phyloP scores from a whole-genome alignment of 2,329 filamentous ascomycete species.

The Tolypocladium pustulatum region DNA sequence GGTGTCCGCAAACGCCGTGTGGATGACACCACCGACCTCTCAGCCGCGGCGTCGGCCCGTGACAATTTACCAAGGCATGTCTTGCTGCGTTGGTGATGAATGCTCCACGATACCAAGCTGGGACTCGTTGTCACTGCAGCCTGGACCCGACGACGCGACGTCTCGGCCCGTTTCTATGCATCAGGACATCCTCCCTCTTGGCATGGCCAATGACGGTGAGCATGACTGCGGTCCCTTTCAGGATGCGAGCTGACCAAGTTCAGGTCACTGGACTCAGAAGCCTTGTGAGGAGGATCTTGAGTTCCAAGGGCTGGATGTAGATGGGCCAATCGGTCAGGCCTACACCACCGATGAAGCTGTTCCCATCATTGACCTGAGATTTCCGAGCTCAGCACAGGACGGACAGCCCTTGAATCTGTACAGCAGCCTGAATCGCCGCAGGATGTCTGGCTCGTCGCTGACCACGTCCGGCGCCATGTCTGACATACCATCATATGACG shows the following conservation, averaged over 20 bases:
- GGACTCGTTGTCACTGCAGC: constrained; percentile 45
- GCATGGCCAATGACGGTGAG: constrained; percentile 17
- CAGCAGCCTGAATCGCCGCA: constrained; percentile 42
- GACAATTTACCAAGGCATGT: constrained; percentile 52
- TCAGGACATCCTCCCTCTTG: constrained; percentile 27
- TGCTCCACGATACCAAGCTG: constrained; percentile 43
- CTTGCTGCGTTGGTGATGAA: constrained; percentile 45
- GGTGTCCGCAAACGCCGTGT: constrained; percentile 34
- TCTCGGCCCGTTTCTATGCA: constrained; percentile 46
- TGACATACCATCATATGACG: constrained; percentile 61
- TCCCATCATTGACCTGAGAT: constrained; percentile 51
- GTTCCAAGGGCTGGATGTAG: constrained; percentile 42
- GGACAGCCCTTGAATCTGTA: constrained; percentile 40
- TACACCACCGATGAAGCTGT: constrained; percentile 54
- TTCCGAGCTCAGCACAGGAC: constrained; percentile 35
- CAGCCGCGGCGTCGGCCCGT: constrained; percentile 43
- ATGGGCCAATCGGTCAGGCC: constrained; percentile 51
- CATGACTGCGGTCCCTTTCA: constrained; percentile 4
- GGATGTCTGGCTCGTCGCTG: constrained; percentile 64
- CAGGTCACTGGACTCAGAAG: constrained; percentile 37
- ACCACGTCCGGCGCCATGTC: constrained; percentile 55
- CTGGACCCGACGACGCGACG: constrained; percentile 39
- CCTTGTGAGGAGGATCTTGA: constrained; percentile 46
- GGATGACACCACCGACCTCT: constrained; percentile 41
- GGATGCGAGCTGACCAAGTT: not conserved